Percentiles rank a stretch among this genome's conserved stretches.
Conservation (phyloP, 129 eudicot genomes). For the Artemisia argyi region DNA sequence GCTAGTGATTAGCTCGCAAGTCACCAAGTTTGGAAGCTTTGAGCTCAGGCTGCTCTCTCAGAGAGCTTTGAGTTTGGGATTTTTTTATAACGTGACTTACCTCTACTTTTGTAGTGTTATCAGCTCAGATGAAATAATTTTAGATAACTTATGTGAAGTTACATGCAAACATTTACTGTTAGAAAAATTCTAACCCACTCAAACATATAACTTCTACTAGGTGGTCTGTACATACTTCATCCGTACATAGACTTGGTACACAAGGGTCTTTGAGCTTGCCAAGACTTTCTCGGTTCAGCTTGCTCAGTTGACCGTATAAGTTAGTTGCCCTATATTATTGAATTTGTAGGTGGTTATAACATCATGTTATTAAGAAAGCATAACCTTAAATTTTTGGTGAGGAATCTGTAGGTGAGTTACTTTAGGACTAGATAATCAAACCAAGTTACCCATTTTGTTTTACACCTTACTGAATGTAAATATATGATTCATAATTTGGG, state of each 20-base stretch:
- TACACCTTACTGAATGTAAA: neutral
- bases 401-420: too few relatives aligned
- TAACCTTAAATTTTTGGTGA: too few relatives aligned
- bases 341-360: too few relatives aligned
- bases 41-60: constrained; percentile 4
- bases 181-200: neutral
- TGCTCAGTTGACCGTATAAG: too few relatives aligned
- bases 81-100: constrained; percentile 5
- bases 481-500: neutral
- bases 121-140: neutral
- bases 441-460: neutral
- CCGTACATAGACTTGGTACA: neutral
- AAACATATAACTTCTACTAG: neutral
- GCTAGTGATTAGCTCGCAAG: neutral
- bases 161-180: neutral
- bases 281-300: too few relatives aligned
- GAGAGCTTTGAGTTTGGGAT: neutral
- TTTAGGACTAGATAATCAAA: neutral
- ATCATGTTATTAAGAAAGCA: too few relatives aligned
- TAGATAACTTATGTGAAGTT: neutral
- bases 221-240: neutral
- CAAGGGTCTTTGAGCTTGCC: too few relatives aligned
- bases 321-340: too few relatives aligned
- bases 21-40: neutral
- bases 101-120: too few relatives aligned